These are phyloP conservation scores for Candida xiaguanensis DNA, from an alignment of 805 yeast genomes.

Conservation along the genomic window DNA sequence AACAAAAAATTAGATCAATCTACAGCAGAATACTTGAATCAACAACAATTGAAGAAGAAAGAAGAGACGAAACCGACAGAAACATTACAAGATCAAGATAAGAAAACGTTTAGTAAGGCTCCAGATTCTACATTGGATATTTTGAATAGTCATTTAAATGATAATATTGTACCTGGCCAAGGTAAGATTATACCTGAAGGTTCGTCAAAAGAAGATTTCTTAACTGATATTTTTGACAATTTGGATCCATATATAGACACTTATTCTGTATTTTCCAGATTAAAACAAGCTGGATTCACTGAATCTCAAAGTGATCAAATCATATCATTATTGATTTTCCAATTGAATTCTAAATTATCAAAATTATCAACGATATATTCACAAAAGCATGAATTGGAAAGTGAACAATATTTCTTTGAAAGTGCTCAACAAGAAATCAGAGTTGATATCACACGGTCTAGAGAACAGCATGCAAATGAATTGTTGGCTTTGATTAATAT, in stretches of 20 bases:
- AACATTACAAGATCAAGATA: neutral
- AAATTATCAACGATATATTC: constrained; percentile 46
- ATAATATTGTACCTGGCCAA: constrained; percentile 4
- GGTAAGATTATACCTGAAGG: constrained; percentile 5
- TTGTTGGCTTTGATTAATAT: constrained; percentile 63
- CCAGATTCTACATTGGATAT: constrained; percentile 1
- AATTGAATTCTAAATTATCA: constrained; percentile 37
- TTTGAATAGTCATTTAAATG: constrained; percentile 1
- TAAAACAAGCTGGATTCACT: constrained; percentile 56
- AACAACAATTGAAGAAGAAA: constrained; percentile 1
- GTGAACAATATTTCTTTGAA: constrained; percentile 82
- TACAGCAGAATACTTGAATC: constrained; percentile 1
- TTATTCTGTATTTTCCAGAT: constrained; percentile 50
- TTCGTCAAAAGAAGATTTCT: constrained; percentile 12
- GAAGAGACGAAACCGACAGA: neutral
- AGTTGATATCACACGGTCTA: constrained; percentile 68
- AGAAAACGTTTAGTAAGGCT: neutral
- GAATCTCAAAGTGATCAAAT: constrained; percentile 58
- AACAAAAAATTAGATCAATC: constrained; percentile 1
- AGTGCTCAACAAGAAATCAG: constrained; percentile 87
- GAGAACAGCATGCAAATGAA: constrained; percentile 68
- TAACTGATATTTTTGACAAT: constrained; percentile 57
- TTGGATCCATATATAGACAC: constrained; percentile 46
- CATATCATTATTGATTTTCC: constrained; percentile 45
- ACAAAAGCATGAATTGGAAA: constrained; percentile 69